Evolutionary conservation across 108 stramenopile genomes (phyloP).

Genomic region (Pseudonitzschia multiseries): DNA sequence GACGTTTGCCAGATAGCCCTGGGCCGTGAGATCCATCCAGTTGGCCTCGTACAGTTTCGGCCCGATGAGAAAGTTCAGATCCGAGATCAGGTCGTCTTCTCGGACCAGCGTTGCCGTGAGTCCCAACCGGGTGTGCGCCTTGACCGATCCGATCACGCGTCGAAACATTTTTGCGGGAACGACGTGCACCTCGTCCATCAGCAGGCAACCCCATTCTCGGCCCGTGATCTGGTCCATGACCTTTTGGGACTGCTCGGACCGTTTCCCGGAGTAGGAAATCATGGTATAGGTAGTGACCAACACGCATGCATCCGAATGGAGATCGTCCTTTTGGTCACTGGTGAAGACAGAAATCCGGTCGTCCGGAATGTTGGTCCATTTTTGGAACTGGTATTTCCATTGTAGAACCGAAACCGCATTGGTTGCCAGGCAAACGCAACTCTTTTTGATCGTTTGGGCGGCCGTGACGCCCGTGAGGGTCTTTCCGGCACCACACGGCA

Average conservation of each 20-base stretch:
- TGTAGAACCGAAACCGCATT: slow-evolving; percentile 96
- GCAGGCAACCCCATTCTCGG: slow-evolving; percentile 97
- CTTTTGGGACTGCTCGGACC: slow-evolving; percentile 84
- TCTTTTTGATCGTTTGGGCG: slow-evolving; percentile 96
- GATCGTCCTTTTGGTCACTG: slow-evolving; percentile 87
- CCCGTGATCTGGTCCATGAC: slow-evolving; percentile 88
- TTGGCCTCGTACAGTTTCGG: slow-evolving; percentile 99
- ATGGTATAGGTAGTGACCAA: slow-evolving; percentile 98
- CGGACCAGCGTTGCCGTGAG: slow-evolving; percentile 98
- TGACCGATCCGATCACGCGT: slow-evolving; percentile 86
- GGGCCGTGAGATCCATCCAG: slow-evolving; percentile 99
- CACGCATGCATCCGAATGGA: slow-evolving; percentile 89
- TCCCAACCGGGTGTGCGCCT: slow-evolving; percentile 97
- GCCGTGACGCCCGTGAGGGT: slow-evolving; percentile 98
- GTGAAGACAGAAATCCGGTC: slow-evolving; percentile 93
- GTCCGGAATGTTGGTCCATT: slow-evolving; percentile 89
- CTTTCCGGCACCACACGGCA: slow-evolving; percentile 99
- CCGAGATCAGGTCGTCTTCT: slow-evolving; percentile 97
- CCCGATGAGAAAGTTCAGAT: slow-evolving; percentile 97
- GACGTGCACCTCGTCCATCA: slow-evolving; percentile 98
- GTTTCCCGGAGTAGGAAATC: slow-evolving; percentile 85
- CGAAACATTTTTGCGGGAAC: slow-evolving; percentile 96
- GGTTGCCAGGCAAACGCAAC: slow-evolving; percentile 91
- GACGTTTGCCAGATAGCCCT: slow-evolving; percentile 98
- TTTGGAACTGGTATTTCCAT: slow-evolving; percentile 96